Percentiles rank a stretch among this genome's conserved stretches.
Conservation (phyloP, 495 filamentous ascomycete species). For the Lineolata rhizophorae region DNA sequence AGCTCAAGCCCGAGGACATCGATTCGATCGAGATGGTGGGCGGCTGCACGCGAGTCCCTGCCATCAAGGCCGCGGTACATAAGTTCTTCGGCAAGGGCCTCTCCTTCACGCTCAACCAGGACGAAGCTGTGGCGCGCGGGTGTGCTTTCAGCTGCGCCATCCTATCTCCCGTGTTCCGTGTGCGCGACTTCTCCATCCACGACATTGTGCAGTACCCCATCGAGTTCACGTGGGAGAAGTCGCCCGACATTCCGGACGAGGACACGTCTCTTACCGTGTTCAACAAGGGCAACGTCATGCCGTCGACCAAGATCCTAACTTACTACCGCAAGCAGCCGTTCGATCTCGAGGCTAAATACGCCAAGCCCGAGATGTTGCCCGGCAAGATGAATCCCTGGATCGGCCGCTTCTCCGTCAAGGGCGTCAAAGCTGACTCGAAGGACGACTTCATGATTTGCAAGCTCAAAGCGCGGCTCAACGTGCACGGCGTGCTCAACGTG, state of each 20-base stretch:
- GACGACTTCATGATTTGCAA: conserved; percentile 74
- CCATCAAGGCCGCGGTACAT: conserved; percentile 76
- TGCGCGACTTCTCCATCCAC: conserved; percentile 91
- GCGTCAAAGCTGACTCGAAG: conserved; percentile 32
- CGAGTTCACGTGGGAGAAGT: conserved; percentile 99
- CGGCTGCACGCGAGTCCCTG: conserved; percentile 82
- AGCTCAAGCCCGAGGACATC: conserved; percentile 75
- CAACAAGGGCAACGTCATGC: conserved; percentile 91
- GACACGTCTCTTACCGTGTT: conserved; percentile 95
- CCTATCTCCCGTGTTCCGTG: conserved; percentile 92
- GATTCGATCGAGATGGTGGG: conserved; percentile 87
- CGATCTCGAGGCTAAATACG: conserved; percentile 86
- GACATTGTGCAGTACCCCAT: conserved; percentile 97
- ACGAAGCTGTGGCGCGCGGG: conserved; percentile 90
- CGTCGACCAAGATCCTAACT: conserved; percentile 97
- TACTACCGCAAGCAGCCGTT: conserved; percentile 98
- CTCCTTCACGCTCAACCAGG: conserved; percentile 94
- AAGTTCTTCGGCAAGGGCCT: conserved; percentile 79
- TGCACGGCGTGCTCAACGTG: conserved; percentile 90
- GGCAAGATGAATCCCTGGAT: conserved; percentile 90
- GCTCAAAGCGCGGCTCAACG: conserved; percentile 91
- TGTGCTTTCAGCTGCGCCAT: conserved; percentile 97
- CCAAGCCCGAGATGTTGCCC: conserved; percentile 68
- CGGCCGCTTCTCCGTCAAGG: conserved; percentile 55
- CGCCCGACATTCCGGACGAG: conserved; percentile 93